Base-by-base conservation (phyloP, 2,329 filamentous ascomycete genomes). In the Aspergillus pseudoterreus region DNA sequence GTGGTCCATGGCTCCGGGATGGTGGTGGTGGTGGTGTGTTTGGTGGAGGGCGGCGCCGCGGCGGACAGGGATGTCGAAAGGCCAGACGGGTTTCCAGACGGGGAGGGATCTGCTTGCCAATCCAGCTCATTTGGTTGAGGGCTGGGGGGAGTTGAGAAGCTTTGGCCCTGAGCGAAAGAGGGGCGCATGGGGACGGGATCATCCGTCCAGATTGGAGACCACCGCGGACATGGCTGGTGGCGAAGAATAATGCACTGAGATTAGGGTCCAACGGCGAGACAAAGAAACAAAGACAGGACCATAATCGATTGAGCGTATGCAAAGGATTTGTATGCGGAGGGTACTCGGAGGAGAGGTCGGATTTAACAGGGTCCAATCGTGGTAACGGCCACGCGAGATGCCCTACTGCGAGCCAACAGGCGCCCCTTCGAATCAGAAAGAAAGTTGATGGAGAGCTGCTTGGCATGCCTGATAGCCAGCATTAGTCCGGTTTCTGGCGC, bases 401-500 rank as follows among this genome's bases (percentile, higher is more conserved):
- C 35, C 35, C 35, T 15, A 38, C 35, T 17, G 35, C 35, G 45
- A 39, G 38, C 32, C 43, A 10, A 42, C 45, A 41, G n/a, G 35
- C 35, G 44, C 22, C 24, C 15, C 35, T 46, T 55, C 50, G 43
- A 52, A 55, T 50, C 32, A 53, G 33, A 52, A 27, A 50, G 50
- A 50, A 33, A 50, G 52, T 38, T 44, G 43, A 44, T 38, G 41
- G 33, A 38, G 32, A 35, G 17, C 38, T 45, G 19, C 53, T 53
- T 55, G 39, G 47, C 53, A 36, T 27, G 38, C 38, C 39, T 49
- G 43, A 51, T 52, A 53, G 50, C 41, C 22, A 24, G 50, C 45
- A 47, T 49, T 55, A 55, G 53, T 52, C 36, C 22, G 17, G 15
- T 15, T 52, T 45, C 47, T 47, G 53, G 50, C 44, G 50, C 48